A percentile compares a stretch with the other conserved stretches of the same genome.
Conservation (phyloP, 1,139 yeast genomes). For the Blastobotrys raffinosifermentans region DNA sequence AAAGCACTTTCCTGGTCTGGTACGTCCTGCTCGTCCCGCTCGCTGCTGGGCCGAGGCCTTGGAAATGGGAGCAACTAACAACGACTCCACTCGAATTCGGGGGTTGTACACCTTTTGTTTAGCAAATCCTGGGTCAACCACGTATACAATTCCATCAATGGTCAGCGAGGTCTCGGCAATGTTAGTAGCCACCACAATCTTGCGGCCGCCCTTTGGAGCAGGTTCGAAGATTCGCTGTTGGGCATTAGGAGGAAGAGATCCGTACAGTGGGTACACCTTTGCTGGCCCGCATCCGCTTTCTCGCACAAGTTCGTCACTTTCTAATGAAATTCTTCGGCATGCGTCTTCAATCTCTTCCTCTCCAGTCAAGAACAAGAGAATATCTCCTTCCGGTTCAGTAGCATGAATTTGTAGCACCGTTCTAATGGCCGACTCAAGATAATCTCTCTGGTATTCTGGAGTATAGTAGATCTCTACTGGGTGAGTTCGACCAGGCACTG, state of each 20-base stretch:
- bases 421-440: conserved; percentile 87
- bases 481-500: conserved; percentile 97
- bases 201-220: conserved; percentile 83
- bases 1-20: conserved; percentile 97
- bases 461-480: conserved; percentile 97
- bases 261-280: conserved; percentile 86
- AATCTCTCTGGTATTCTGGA: conserved; percentile 93
- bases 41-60: conserved; percentile 97
- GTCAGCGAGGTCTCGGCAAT: conserved; percentile 97
- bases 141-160: conserved; percentile 84
- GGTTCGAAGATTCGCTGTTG: conserved; percentile 91
- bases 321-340: conserved; percentile 77
- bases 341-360: conserved; percentile 99
- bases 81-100: conserved; percentile 88
- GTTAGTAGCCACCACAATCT: conserved; percentile 88
- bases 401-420: conserved; percentile 96
- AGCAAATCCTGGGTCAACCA: conserved; percentile 89
- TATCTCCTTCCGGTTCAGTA: conserved; percentile 91
- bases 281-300: conserved; percentile 90
- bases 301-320: conserved; percentile 79
- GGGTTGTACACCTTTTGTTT: conserved; percentile 89
- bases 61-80: conserved; percentile 91
- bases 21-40: conserved; percentile 99
- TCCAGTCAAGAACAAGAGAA: conserved; percentile 84
- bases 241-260: conserved; percentile 92